Conservation (phyloP, 306 rosid genomes). For the Inga laurina region DNA sequence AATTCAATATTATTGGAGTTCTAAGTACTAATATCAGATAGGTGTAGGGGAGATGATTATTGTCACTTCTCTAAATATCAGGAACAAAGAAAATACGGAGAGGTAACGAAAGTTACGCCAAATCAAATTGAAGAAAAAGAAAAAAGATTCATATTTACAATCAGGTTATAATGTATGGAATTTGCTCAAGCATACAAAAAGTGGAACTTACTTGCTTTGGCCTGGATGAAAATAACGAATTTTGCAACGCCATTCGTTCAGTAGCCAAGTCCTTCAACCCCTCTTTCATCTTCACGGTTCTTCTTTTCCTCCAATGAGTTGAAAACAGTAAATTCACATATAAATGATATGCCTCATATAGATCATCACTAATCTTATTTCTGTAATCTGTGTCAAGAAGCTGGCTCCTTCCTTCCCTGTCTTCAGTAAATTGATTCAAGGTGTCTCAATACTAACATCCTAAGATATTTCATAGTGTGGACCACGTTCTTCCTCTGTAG, state of each 20-base stretch:
- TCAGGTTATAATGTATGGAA: no score
- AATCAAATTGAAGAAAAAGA: no score
- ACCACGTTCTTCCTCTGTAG: background rate
- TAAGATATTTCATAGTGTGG: background rate
- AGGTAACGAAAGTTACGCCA: no score
- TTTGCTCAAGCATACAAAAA: background rate
- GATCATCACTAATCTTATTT: background rate
- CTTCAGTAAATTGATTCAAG: background rate
- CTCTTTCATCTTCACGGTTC: conserved; percentile 77
- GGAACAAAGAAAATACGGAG: no score
- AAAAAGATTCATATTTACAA: no score
- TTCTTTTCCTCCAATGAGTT: conserved; percentile 86
- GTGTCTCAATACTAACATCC: background rate
- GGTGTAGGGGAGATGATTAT: no score
- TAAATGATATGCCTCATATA: background rate
- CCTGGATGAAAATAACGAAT: conserved; percentile 79
- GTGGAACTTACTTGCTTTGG: conserved; percentile 65
- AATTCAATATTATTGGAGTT: background rate
- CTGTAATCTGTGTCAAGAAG: background rate
- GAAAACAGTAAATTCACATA: background rate
- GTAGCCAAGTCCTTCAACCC: conserved; percentile 78
- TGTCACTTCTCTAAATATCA: no score
- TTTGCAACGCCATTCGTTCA: conserved; percentile 85
- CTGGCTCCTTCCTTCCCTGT: background rate
- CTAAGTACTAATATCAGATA: background rate